Percentiles rank a stretch among this genome's conserved stretches.
phyloP scores from a whole-genome alignment of 2,329 filamentous ascomycete genomes.

The Cordyceps javanica region DNA sequence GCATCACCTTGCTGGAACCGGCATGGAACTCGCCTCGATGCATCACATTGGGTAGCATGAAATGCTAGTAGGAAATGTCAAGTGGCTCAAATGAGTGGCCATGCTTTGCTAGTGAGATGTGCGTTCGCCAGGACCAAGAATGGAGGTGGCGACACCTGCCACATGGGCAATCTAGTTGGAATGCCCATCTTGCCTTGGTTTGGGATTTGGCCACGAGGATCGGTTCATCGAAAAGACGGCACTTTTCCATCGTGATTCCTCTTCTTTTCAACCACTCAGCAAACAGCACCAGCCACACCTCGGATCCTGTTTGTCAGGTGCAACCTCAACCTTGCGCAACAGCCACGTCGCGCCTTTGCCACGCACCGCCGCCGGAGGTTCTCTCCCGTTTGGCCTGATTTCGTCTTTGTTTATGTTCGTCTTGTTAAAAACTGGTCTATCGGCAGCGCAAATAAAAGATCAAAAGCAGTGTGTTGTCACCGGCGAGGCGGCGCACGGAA shows the following conservation, averaged over 20 bases:
- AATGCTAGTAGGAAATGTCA: not conserved
- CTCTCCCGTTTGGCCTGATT: not conserved
- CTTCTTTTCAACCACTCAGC: not conserved
- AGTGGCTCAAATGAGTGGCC: not conserved
- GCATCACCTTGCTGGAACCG: not conserved
- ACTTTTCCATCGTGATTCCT: not conserved
- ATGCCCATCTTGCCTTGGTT: not conserved
- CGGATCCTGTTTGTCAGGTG: not conserved
- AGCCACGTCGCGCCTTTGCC: not conserved
- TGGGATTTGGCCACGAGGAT: not conserved
- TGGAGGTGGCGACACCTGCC: conserved; percentile 2
- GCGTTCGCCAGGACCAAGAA: not conserved
- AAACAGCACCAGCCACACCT: not conserved
- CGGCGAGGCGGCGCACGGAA: too few species aligned
- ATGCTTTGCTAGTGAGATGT: not conserved
- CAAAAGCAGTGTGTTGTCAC: too few species aligned
- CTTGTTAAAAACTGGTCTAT: too few species aligned
- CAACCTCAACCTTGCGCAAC: not conserved
- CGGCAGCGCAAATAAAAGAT: too few species aligned
- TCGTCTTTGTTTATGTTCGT: too few species aligned
- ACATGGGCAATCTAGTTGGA: not conserved
- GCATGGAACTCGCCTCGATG: not conserved
- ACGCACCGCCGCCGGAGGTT: not conserved
- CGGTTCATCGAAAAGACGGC: not conserved
- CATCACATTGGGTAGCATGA: not conserved